Base-by-base conservation (phyloP, 164 flowering plant species). In the Stephania japonica region DNA sequence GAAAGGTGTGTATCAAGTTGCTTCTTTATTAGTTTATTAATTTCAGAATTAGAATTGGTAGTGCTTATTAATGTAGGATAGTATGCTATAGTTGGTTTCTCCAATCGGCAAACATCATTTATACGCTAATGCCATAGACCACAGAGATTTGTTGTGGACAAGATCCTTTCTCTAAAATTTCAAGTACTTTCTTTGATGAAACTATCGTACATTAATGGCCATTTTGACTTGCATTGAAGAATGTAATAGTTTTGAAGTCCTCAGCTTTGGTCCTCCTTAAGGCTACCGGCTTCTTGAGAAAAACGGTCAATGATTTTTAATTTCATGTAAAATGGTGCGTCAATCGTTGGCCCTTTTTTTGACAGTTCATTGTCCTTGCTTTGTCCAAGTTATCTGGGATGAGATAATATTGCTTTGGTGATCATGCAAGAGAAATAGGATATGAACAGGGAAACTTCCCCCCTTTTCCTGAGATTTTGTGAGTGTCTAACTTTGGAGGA, bases 1-100 rank as follows among this genome's bases (percentile, higher is more conserved):
- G 85, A 95, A 90, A 87, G 99, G 99, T 92, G 78, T 72, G 75
- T 67, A 59, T 75, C 27, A 65, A 64, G 16, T 25, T 26, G 7
- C 42, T 42, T 19, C 21, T 21, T n/a, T 21, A 56, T 56, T 56
- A 16, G 18, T 56, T n/a, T 13, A 19, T 56, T 18, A 6, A 56
- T 56, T 56, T 56, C 19, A 32, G 38, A 32, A 32, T 32, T 32
- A 32, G 38, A 16, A 19, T 56, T 11, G 21, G 4, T 56, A 19
- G 21, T 56, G 63, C 63, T 56, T 1, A 56, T 56, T 21, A 56
- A n/a, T 56, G 23, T 56, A 18, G n/a, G 19, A 56, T 56, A 56
- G 21, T 16, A 56, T 56, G 56, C 6, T 56, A 56, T 56, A 16
- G 38, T 56, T 16, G 62, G 62, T 16, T 16, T 8, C 50, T 8